Base-by-base conservation (phyloP, 148 eudicot species). In the Diospyros lotus region DNA sequence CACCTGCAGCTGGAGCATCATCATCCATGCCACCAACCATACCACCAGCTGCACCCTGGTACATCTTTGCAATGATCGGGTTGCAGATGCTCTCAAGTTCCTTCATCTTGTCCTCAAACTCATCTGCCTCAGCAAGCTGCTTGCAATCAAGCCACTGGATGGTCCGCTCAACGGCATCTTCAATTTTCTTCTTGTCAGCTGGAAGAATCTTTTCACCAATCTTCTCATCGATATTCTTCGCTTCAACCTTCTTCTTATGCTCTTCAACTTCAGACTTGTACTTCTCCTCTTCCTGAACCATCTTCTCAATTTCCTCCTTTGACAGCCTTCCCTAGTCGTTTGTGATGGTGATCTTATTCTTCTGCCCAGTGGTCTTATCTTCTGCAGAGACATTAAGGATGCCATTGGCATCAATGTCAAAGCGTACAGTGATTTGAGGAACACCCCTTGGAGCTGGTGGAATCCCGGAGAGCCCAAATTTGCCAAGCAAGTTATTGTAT, bases 261-360 rank as follows among this genome's bases (percentile, higher is more conserved):
- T 28, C 28, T 28, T 28, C 83, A 64, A 77, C 83, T 48, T 76
- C 83, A 1, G 83, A 81, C 77, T 81, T 76, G 83, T 81, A 81
- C 71, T 81, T 81, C 80, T 76, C 80, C 0, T 80, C 83, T 45
- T 81, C 83, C 63, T 81, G 80, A 38, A 81, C 80, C 83, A 76
- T 81, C 76, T 80, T 80, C 77, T 80, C 83, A 42, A 80, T 80
- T 10, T 80, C 83, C 45, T 80, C 76, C 77, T 76, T 81, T 5
- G 82, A 80, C 0, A 80, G 78, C 58, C 80, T 81, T 14, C 83
- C 83, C 77, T 81, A 77, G 77, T 81, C 83, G 42, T 81, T 81
- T 53, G 83, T 81, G 66, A 81, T 81, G 11, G 83, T 81, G 60
- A 81, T 81, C 70, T 81, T 81, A 71, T 81, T 81, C 83, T 81